Evolutionary conservation across 202 grass and related monocot species (phyloP).

Genomic region (Cymbopogon flexuosus): DNA sequence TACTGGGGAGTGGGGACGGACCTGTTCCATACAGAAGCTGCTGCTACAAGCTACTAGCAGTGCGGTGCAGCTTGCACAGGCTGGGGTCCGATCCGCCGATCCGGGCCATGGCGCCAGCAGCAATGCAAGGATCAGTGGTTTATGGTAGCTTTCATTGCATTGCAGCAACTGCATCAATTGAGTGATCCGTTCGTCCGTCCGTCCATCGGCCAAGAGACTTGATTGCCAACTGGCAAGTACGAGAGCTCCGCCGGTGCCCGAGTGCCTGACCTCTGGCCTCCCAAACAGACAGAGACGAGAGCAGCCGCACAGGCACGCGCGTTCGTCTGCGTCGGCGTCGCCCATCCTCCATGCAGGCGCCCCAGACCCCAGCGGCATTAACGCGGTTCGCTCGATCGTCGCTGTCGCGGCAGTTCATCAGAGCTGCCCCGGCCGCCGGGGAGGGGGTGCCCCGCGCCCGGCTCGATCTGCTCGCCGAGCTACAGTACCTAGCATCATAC

Average conservation of each 20-base stretch:
- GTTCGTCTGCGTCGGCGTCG: too few species aligned
- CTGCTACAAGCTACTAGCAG: not conserved
- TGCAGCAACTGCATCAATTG: not conserved
- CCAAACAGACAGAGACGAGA: too few species aligned
- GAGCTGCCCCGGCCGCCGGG: not conserved
- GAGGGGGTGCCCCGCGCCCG: too few species aligned
- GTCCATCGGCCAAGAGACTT: too few species aligned
- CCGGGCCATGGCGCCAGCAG: not conserved
- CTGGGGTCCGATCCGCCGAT: not conserved
- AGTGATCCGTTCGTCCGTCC: too few species aligned
- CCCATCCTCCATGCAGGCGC: too few species aligned
- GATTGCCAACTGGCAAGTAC: too few species aligned
- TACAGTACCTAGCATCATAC: too few species aligned
- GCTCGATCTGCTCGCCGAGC: too few species aligned
- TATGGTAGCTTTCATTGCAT: conserved; percentile 31
- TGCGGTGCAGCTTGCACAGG: not conserved
- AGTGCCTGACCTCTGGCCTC: too few species aligned
- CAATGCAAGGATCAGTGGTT: not conserved
- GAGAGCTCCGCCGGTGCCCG: too few species aligned
- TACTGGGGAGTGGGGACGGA: not conserved
- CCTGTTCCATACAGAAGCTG: not conserved
- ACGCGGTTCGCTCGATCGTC: not conserved
- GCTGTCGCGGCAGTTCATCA: not conserved
- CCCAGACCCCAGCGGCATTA: not conserved
- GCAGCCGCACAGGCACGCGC: too few species aligned